phyloP scores from a whole-genome alignment of 768 basidiomycete species.

The Boletus edulis region DNA sequence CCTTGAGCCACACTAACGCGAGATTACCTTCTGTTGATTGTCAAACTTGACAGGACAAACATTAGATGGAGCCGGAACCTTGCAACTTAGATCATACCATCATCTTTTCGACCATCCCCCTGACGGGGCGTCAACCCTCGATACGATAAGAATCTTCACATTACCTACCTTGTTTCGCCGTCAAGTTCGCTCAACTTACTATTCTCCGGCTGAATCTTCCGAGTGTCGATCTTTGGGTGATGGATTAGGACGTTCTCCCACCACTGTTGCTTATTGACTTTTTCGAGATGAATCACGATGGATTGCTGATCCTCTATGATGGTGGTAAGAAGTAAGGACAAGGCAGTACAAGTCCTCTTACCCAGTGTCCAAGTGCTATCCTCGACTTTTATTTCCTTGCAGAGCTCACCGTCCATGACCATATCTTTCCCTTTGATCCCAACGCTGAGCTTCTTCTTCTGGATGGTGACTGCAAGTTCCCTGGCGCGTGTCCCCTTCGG shows the following conservation, averaged over 20 bases:
- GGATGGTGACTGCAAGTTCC: slow-evolving; percentile 69
- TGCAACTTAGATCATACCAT: slow-evolving; percentile 64
- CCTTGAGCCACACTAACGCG: background rate
- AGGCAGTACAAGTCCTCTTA: slow-evolving; percentile 37
- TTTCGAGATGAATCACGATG: slow-evolving; percentile 79
- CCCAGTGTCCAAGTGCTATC: slow-evolving; percentile 97
- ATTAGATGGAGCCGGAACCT: slow-evolving; percentile 7
- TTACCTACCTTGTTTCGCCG: slow-evolving; percentile 78
- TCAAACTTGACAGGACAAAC: slow-evolving; percentile 35
- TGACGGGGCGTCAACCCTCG: slow-evolving; percentile 28
- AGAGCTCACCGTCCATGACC: slow-evolving; percentile 87
- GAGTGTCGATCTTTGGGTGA: slow-evolving; percentile 95
- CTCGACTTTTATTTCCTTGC: slow-evolving; percentile 91
- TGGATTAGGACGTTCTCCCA: slow-evolving; percentile 97
- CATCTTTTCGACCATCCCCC: slow-evolving; percentile 99
- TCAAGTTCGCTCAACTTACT: slow-evolving; percentile 96
- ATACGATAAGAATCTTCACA: background rate
- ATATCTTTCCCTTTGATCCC: slow-evolving; percentile 83
- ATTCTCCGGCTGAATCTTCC: slow-evolving; percentile 92
- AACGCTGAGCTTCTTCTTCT: slow-evolving; percentile 81
- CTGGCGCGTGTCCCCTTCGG: slow-evolving; percentile 83
- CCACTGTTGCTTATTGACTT: slow-evolving; percentile 87
- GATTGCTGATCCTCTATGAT: slow-evolving; percentile 72
- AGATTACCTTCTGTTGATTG: slow-evolving; percentile 41
- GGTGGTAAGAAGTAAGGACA: slow-evolving; percentile 10